phyloP scores from a whole-genome alignment of 129 eudicot species.

The Scalesia atractyloides region DNA sequence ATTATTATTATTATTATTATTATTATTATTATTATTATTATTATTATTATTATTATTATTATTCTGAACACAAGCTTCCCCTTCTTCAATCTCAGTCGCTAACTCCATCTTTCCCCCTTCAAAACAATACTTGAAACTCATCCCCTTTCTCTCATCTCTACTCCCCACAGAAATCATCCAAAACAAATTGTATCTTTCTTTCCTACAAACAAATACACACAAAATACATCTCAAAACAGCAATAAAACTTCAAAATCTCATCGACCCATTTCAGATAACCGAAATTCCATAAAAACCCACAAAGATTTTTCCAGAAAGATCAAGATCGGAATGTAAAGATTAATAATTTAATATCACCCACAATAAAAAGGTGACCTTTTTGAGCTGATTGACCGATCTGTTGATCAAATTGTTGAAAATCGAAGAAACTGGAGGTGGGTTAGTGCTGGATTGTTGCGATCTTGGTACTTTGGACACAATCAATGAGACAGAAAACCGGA shows the following conservation, averaged over 20 bases:
- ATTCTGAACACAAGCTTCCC: conserved; percentile 64
- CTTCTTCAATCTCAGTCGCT: conserved; percentile 83
- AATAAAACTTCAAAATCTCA: conserved; percentile 33
- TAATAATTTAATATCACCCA: background rate
- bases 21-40: too few relatives aligned
- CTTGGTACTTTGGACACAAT: conserved; percentile 21
- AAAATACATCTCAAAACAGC: conserved; percentile 8
- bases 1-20: background rate
- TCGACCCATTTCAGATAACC: conserved; percentile 41
- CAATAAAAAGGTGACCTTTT: background rate
- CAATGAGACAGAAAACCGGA: conserved; percentile 34
- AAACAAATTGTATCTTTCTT: conserved; percentile 18
- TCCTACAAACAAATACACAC: conserved; percentile 19
- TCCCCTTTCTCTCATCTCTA: conserved; percentile 71
- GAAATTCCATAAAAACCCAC: conserved; percentile 51
- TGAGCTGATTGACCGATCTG: conserved; percentile 15
- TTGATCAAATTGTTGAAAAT: conserved; percentile 16
- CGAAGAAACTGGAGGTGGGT: conserved; percentile 27
- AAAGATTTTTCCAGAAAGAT: conserved; percentile 18
- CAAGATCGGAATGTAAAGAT: conserved; percentile 32
- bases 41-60: background rate
- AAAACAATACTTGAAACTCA: conserved; percentile 54
- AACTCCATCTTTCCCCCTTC: conserved; percentile 59
- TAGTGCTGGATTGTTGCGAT: conserved; percentile 22
- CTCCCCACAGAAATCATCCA: conserved; percentile 75